phyloP scores from a whole-genome alignment of 2,329 filamentous ascomycete genomes.

The Clarireedia monteithiana region DNA sequence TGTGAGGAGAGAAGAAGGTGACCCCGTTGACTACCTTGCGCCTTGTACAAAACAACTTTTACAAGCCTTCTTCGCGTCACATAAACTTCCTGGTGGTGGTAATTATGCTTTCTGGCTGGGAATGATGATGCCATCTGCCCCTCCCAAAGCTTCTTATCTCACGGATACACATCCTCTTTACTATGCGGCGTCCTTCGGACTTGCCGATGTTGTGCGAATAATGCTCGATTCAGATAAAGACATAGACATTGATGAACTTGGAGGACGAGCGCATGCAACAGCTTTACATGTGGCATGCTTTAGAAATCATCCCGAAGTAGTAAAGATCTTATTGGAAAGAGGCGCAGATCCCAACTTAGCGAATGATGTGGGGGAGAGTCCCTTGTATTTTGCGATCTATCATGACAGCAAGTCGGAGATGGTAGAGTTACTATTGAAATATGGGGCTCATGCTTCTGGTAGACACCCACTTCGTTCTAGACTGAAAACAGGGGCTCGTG shows the following conservation, averaged over 20 bases:
- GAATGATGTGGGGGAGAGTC: slow-evolving; percentile 11
- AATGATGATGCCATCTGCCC: slow-evolving; percentile 12
- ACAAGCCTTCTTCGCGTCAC: slow-evolving; percentile 16
- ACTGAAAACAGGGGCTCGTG: no score
- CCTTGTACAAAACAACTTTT: slow-evolving; percentile 10
- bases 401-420: slow-evolving; percentile 7
- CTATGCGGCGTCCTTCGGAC: slow-evolving; percentile 20
- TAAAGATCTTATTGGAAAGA: slow-evolving; percentile 14
- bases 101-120: slow-evolving; percentile 19
- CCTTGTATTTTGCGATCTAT: slow-evolving; percentile 14
- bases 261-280: slow-evolving; percentile 14
- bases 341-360: slow-evolving; percentile 16
- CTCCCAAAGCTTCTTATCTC: slow-evolving; percentile 1
- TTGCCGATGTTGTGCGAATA: slow-evolving; percentile 13
- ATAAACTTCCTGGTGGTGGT: slow-evolving; percentile 11
- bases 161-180: slow-evolving; percentile 17
- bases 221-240: slow-evolving; percentile 13
- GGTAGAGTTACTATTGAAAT: slow-evolving; percentile 12
- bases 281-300: slow-evolving; percentile 19
- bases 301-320: slow-evolving; percentile 14
- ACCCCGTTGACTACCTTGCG: slow-evolving; percentile 8
- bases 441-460: slow-evolving; percentile 11
- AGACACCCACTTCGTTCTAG: no score
- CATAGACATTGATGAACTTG: slow-evolving; percentile 15
- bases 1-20: not conserved